These are phyloP conservation scores for Alternaria sp. DNA, from an alignment of 2,329 filamentous ascomycete species.

Conservation along the genomic window DNA sequence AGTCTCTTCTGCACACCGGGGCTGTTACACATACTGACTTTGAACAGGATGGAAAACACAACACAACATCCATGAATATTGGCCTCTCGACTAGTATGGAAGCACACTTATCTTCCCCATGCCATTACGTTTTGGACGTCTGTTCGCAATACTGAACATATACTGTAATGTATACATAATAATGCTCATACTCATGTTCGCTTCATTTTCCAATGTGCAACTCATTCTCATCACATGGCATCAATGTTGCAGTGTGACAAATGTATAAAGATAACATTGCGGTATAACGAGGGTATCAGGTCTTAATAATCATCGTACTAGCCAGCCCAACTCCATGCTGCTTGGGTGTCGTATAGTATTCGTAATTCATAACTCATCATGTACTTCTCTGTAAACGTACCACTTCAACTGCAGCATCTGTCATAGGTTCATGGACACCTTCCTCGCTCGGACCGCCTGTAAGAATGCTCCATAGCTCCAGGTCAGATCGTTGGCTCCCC, in stretches of 20 bases:
- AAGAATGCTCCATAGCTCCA: conserved; percentile 56
- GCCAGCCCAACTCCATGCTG: not conserved
- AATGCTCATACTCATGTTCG: not conserved
- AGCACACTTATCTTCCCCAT: accelerated
- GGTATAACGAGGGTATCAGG: conserved; percentile 8
- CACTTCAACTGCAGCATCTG: not conserved
- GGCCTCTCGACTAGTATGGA: conserved; percentile 18
- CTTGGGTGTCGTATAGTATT: not conserved
- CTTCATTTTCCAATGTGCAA: not conserved
- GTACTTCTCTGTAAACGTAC: not conserved
- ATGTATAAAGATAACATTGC: not conserved
- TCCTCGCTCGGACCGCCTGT: conserved; percentile 48
- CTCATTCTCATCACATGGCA: accelerated
- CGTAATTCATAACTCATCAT: conserved; percentile 18
- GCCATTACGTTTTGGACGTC: accelerated
- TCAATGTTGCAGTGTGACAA: not conserved
- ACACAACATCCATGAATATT: conserved; percentile 22
- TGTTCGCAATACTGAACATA: not conserved
- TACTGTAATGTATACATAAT: not conserved
- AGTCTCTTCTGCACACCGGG: not conserved
- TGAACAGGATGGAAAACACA: conserved; percentile 11
- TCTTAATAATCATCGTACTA: not conserved
- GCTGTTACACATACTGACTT: not conserved
- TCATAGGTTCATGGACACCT: conserved; percentile 13
- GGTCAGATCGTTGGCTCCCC: conserved; percentile 52